Conservation (phyloP, 1,139 yeast genomes). For the Geotrichum restrictum region DNA sequence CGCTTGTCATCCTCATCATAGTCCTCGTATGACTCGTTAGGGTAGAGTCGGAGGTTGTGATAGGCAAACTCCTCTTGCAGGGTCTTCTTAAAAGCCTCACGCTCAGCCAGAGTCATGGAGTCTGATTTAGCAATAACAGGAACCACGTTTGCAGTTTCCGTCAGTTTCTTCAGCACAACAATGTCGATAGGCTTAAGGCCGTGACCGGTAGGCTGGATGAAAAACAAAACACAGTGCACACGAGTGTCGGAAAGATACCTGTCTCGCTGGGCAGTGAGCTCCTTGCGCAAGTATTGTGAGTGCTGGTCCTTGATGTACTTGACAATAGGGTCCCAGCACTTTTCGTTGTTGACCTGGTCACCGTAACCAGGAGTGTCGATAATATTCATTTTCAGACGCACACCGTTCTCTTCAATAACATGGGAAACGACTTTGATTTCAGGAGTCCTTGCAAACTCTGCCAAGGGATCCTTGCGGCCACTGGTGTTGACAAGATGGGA, state of each 20-base stretch:
- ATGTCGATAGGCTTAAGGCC: constrained; percentile 81
- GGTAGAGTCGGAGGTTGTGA: constrained; percentile 77
- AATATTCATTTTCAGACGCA: constrained; percentile 75
- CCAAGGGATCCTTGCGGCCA: constrained; percentile 64
- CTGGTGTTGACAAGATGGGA: constrained; percentile 69
- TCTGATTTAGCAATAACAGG: constrained; percentile 95
- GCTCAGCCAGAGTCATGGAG: constrained; percentile 79
- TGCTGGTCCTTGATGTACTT: constrained; percentile 96
- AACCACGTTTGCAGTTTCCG: constrained; percentile 89
- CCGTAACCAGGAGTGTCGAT: constrained; percentile 98
- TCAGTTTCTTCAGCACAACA: constrained; percentile 74
- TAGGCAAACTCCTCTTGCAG: constrained; percentile 70
- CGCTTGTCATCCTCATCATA: constrained; percentile 50
- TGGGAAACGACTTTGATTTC: constrained; percentile 78
- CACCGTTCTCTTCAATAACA: constrained; percentile 74
- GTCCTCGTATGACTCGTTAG: constrained; percentile 83
- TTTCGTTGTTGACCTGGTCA: constrained; percentile 91
- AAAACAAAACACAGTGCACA: constrained; percentile 89
- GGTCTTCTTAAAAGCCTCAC: constrained; percentile 67
- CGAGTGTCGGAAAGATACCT: constrained; percentile 80
- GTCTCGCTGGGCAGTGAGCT: constrained; percentile 93
- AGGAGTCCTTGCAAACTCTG: constrained; percentile 80
- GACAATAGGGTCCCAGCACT: constrained; percentile 93
- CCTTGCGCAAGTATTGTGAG: constrained; percentile 86
- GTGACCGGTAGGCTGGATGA: constrained; percentile 80